Base-by-base conservation (phyloP, 164 flowering plant species). In the Hamamelis virginiana region DNA sequence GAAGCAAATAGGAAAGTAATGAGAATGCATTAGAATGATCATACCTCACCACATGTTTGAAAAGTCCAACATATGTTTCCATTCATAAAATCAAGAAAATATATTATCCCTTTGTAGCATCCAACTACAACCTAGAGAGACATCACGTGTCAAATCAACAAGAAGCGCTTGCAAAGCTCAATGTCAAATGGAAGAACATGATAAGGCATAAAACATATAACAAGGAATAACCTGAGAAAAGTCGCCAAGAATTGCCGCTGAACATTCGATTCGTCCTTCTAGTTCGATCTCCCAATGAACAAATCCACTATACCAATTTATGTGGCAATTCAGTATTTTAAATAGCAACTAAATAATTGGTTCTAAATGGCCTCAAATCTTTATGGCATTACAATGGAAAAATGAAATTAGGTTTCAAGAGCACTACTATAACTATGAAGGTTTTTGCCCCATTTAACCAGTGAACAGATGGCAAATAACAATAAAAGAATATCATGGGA, bases 21-120 rank as follows among this genome's bases (percentile, higher is more conserved):
- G 21, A n/a, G 27, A 11, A 45, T 44, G 60, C 65, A 56, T 47
- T 16, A 72, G 52, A 55, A 28, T 28, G 62, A 19, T 41, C 59
- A 69, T 87, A 94, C 98, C 94, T 92, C 98, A 50, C 91, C 97
- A 67, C 69, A 61, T 8, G 96, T 89, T 75, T 85, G 87, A 72
- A 94, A 94, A 44, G 74, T 74, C 97, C 97, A 94, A 59, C 76
- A 72, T 69, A 88, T 75, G 50, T 68, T 67, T n/a, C 98, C 98
- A 77, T 74, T 84, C 62, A 64, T 69, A 67, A 84, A 82, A 76
- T 92, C 86, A 62, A 94, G 81, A 81, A 94, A 92, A 74, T 94
- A 92, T 55, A 94, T 80, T 67, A 86, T 90, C 66, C 98, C 98
- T 61, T 78, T 73, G 72, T 89, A 94, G 73, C 98, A 92, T 73